phyloP scores from a whole-genome alignment of 2,329 filamentous ascomycete genomes.

The Neocucurbitaria cava region DNA sequence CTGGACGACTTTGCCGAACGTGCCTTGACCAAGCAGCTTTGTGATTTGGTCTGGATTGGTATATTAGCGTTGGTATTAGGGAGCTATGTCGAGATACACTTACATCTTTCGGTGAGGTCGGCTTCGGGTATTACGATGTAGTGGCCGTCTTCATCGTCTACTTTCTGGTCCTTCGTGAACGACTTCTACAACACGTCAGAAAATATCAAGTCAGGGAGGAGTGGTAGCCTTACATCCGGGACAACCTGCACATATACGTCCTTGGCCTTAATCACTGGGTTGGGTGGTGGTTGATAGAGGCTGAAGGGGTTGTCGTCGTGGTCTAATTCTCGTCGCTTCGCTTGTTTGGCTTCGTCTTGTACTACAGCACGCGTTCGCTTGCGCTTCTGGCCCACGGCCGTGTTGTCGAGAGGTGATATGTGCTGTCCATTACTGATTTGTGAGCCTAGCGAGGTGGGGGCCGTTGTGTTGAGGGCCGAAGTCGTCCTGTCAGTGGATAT shows the following conservation, averaged over 20 bases:
- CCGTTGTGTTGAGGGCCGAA: slow-evolving; percentile 82
- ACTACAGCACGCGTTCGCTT: slow-evolving; percentile 85
- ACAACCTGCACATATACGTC: slow-evolving; percentile 65
- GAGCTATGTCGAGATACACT: slow-evolving; percentile 48
- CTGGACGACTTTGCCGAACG: slow-evolving; percentile 97
- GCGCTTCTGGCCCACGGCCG: slow-evolving; percentile 80
- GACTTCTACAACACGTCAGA: slow-evolving; percentile 50
- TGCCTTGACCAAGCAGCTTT: slow-evolving; percentile 91
- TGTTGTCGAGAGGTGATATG: slow-evolving; percentile 67
- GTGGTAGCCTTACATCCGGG: slow-evolving; percentile 60
- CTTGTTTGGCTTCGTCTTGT: slow-evolving; percentile 77
- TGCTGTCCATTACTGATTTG: slow-evolving; percentile 66
- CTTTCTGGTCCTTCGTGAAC: slow-evolving; percentile 67
- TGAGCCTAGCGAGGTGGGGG: slow-evolving; percentile 84
- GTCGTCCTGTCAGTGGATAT: slow-evolving; percentile 84
- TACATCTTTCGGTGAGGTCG: slow-evolving; percentile 88
- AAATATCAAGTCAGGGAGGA: slow-evolving; percentile 9
- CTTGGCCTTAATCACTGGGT: slow-evolving; percentile 87
- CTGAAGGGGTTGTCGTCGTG: slow-evolving; percentile 71
- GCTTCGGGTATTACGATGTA: slow-evolving; percentile 92
- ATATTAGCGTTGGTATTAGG: slow-evolving; percentile 18
- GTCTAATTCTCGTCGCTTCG: slow-evolving; percentile 72
- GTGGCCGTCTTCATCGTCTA: slow-evolving; percentile 96
- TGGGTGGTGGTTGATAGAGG: slow-evolving; percentile 84
- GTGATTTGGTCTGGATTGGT: slow-evolving; percentile 75